Evolutionary conservation across 345 rosid species (phyloP).

Genomic region (Corchorus capsularis): DNA sequence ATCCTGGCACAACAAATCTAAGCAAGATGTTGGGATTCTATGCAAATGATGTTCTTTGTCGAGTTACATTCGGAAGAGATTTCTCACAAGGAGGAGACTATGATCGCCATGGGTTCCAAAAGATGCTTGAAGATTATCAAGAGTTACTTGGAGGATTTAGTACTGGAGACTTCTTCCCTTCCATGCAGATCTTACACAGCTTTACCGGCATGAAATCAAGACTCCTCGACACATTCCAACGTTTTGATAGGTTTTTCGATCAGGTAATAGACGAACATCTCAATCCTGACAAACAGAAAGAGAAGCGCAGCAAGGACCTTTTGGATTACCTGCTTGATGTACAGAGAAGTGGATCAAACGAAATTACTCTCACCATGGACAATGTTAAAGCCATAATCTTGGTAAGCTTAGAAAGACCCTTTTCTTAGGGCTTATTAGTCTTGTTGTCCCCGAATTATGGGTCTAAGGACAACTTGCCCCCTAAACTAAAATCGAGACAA

Average conservation of each 20-base stretch:
- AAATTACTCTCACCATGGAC: slow-evolving; percentile 36
- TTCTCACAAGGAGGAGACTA: too few species aligned
- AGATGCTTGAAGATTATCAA: slow-evolving; percentile 37
- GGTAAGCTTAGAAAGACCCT: slow-evolving; percentile 25
- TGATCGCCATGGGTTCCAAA: slow-evolving; percentile 34
- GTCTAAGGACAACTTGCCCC: too few species aligned
- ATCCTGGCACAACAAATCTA: slow-evolving; percentile 26
- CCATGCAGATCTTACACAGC: slow-evolving; percentile 37
- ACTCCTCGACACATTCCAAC: slow-evolving; percentile 23
- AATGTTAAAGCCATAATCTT: slow-evolving; percentile 45
- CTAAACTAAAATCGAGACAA: too few species aligned
- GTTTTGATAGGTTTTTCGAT: slow-evolving; percentile 36
- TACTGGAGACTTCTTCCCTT: slow-evolving; percentile 42
- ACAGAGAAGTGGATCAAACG: slow-evolving; percentile 26
- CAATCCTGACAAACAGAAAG: slow-evolving; percentile 15
- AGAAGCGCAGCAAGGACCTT: slow-evolving; percentile 28
- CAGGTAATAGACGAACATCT: slow-evolving; percentile 35
- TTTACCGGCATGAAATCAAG: slow-evolving; percentile 36
- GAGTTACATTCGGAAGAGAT: slow-evolving; percentile 33
- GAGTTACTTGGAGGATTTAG: slow-evolving; percentile 36
- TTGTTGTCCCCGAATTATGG: too few species aligned
- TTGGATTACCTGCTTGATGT: slow-evolving; percentile 36
- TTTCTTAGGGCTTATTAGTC: not conserved
- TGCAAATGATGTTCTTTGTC: slow-evolving; percentile 37
- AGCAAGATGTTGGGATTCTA: slow-evolving; percentile 28